Evolutionary conservation across 2,329 filamentous ascomycete genomes (phyloP).

Genomic region (Colletotrichum eremochloae): DNA sequence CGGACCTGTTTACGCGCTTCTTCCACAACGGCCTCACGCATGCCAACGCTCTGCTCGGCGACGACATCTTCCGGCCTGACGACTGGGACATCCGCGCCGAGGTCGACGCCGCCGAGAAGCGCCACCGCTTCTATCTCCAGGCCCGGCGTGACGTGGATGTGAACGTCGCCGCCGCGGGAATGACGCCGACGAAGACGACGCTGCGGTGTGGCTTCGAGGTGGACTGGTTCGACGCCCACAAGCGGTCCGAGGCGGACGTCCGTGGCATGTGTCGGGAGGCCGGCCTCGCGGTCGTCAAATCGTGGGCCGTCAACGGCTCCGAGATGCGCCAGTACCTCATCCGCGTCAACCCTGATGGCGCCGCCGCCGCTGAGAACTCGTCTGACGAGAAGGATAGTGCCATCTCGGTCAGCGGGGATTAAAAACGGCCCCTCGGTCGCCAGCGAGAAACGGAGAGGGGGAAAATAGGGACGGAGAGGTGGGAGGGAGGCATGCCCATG

Average conservation of each 20-base stretch:
- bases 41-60: slow-evolving; percentile 53
- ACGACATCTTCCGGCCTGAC: slow-evolving; percentile 52
- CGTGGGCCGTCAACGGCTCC: slow-evolving; percentile 54
- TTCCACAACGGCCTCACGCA: slow-evolving; percentile 56
- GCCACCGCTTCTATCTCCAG: slow-evolving; percentile 57
- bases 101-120: slow-evolving; percentile 52
- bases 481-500: neutral
- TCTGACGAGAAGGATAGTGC: slow-evolving; percentile 55
- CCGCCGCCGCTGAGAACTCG: slow-evolving; percentile 46
- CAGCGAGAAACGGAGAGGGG: neutral
- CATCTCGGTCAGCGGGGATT: slow-evolving; percentile 36
- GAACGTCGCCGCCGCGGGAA: too few species aligned
- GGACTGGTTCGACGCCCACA: slow-evolving; percentile 61
- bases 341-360: slow-evolving; percentile 45
- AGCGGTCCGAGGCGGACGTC: slow-evolving; percentile 54
- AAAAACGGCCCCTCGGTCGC: neutral
- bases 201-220: slow-evolving; percentile 53
- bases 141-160: slow-evolving; percentile 51
- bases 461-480: neutral
- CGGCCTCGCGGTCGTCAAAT: slow-evolving; percentile 52
- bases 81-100: slow-evolving; percentile 56
- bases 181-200: slow-evolving; percentile 43
- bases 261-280: slow-evolving; percentile 56
- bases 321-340: slow-evolving; percentile 57
- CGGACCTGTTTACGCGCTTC: slow-evolving; percentile 53